Evolutionary conservation across 768 basidiomycete genomes (phyloP).

Genomic region (Hydnum rufescens): DNA sequence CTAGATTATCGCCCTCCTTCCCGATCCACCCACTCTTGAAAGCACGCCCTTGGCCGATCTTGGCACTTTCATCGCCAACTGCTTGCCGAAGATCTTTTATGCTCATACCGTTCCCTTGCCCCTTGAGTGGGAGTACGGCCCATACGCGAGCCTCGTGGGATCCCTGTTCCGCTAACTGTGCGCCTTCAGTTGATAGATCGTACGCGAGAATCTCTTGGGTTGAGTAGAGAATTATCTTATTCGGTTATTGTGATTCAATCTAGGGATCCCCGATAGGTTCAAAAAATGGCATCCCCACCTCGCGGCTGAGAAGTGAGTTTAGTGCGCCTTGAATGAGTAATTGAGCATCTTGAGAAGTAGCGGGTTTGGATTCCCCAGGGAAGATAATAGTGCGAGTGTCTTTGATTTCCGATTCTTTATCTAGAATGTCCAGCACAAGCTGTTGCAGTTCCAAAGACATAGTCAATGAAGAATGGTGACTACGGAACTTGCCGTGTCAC

Average conservation of each 20-base stretch:
- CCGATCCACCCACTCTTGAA: conserved; percentile 96
- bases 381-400: conserved; percentile 53
- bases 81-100: conserved; percentile 46
- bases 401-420: conserved; percentile 30
- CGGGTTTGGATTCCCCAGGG: conserved; percentile 38
- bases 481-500: too few species aligned
- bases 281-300: conserved; percentile 28
- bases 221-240: conserved; percentile 78
- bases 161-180: conserved; percentile 54
- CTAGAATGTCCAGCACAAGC: conserved; percentile 54
- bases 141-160: conserved; percentile 95
- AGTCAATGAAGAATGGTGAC: too few species aligned
- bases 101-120: conserved; percentile 44
- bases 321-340: conserved; percentile 71
- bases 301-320: conserved; percentile 73
- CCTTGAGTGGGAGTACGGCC: conserved; percentile 56
- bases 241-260: neutral
- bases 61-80: conserved; percentile 75
- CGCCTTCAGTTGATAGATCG: conserved; percentile 64
- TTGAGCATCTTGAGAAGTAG: conserved; percentile 57
- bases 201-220: conserved; percentile 58
- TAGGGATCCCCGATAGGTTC: too few species aligned
- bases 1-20: conserved; percentile 74
- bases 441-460: conserved; percentile 56
- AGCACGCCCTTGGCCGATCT: conserved; percentile 85